Conservation (phyloP, 2,329 filamentous ascomycete genomes). For the Chrysoporthe austroafricana region DNA sequence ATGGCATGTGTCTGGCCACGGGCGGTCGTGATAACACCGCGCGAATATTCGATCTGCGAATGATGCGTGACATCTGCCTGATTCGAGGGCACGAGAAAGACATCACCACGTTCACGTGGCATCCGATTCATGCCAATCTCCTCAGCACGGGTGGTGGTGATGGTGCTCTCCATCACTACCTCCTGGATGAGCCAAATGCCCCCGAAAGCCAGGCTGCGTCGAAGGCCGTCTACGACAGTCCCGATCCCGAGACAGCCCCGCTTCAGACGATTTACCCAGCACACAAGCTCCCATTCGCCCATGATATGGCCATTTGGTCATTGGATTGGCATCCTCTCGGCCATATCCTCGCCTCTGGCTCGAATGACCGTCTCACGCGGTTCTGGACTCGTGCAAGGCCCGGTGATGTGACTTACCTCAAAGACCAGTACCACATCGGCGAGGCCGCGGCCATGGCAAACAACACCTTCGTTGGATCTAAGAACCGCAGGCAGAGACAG, state of each 20-base stretch:
- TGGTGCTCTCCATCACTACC: slow-evolving; percentile 87
- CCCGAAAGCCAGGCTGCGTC: slow-evolving; percentile 73
- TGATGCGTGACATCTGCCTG: slow-evolving; percentile 97
- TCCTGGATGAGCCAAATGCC: slow-evolving; percentile 92
- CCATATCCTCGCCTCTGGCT: slow-evolving; percentile 92
- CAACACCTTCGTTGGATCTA: slow-evolving; percentile 88
- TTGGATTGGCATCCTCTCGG: slow-evolving; percentile 97
- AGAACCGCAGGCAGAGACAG: slow-evolving; percentile 76
- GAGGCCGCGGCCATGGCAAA: slow-evolving; percentile 91
- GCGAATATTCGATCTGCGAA: slow-evolving; percentile 90
- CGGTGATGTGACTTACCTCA: slow-evolving; percentile 81
- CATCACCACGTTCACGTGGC: slow-evolving; percentile 89
- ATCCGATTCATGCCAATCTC: slow-evolving; percentile 87
- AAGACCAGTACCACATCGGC: slow-evolving; percentile 94
- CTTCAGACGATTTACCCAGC: slow-evolving; percentile 92
- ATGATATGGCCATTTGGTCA: slow-evolving; percentile 96
- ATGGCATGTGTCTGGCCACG: slow-evolving; percentile 84
- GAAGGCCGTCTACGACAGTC: slow-evolving; percentile 81
- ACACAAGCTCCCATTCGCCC: slow-evolving; percentile 83
- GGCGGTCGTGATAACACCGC: slow-evolving; percentile 92
- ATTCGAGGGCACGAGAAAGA: slow-evolving; percentile 96
- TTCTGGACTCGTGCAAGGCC: slow-evolving; percentile 95
- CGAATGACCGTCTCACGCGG: slow-evolving; percentile 93
- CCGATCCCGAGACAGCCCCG: slow-evolving; percentile 77
- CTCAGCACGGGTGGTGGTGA: slow-evolving; percentile 90